These are phyloP conservation scores for Globisporangium parvum DNA, from an alignment of 352 stramenopile species.

Conservation along the genomic window DNA sequence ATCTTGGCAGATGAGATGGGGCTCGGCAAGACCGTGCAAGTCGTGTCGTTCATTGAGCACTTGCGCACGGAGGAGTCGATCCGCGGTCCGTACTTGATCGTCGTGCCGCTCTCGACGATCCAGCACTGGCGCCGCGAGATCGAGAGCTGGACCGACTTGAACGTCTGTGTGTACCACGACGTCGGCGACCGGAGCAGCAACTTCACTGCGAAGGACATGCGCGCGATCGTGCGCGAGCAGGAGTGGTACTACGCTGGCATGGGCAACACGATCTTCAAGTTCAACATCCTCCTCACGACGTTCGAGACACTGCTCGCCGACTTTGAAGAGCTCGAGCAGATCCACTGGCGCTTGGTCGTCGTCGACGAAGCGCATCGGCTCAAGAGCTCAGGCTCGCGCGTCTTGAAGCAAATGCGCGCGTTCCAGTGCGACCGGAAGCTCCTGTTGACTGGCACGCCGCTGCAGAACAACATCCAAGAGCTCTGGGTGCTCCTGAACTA, in stretches of 20 bases:
- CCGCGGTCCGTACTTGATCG: constrained; percentile 96
- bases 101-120: constrained; percentile 97
- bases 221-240: constrained; percentile 92
- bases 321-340: constrained; percentile 87
- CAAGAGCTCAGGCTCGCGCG: constrained; percentile 98
- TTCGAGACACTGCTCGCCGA: constrained; percentile 96
- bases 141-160: constrained; percentile 98
- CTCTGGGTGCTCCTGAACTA: constrained; percentile 99
- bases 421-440: constrained; percentile 90
- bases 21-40: constrained; percentile 90
- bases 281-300: constrained; percentile 97
- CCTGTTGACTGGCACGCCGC: constrained; percentile 95
- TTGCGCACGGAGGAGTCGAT: constrained; percentile 90
- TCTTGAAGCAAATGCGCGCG: constrained; percentile 91
- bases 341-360: constrained; percentile 96
- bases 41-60: constrained; percentile 93
- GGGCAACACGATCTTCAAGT: constrained; percentile 86
- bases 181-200: constrained; percentile 86
- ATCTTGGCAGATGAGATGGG: constrained; percentile 89
- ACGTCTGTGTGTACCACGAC: constrained; percentile 99
- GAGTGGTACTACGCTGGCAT: constrained; percentile 95
- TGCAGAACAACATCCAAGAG: constrained; percentile 99
- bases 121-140: constrained; percentile 99
- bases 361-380: constrained; percentile 99
- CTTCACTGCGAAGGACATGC: too few species aligned